Base-by-base conservation (phyloP, 164 flowering plant species). In the Kingdonia uniflora region DNA sequence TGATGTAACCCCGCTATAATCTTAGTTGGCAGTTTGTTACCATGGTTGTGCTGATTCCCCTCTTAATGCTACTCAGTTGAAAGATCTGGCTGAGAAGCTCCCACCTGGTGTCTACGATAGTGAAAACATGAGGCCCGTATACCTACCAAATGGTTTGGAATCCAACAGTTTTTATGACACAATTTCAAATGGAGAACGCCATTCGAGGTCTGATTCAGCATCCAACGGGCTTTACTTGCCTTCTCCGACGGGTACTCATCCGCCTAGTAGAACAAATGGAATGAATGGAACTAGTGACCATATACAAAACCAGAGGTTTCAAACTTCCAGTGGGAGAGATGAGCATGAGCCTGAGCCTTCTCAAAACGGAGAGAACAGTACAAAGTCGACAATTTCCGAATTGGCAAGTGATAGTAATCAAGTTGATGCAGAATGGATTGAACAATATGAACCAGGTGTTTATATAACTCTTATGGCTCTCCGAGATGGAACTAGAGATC, bases 391-490 rank as follows among this genome's bases (percentile, higher is more conserved):
- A 42, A 68, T 44, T 60, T 55, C 78, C 25, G 35, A 67, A 19
- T 13, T 53, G 54, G 41, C 62, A 22, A 59, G 43, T 15, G 69
- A 60, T 38, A 47, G 58, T 42, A 64, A 60, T 60, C 78, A 76
- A 66, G 80, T 76, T 47, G 91, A 82, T 60, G 76, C 84, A 17
- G 92, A 84, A 64, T 82, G 96, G 92, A 81, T 74, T 56, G 92
- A 87, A 63, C 92, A 84, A 52, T 81, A 82, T 58, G 96, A 87
- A 70, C 87, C 85, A 29, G 92, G 96, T 64, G 92, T 87, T 4
- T 84, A 84, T 68, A 79, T 87, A 60, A 87, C 96, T 17, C 85
- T 87, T 40, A 69, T 76, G 56, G 81, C 89, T 42, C 65, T 84
- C 22, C 65, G 70, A 3, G 96, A 82, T 54, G 89, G 92, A 56